Conservation (phyloP, 176 grass and related monocot genomes). For the Themeda triandra region DNA sequence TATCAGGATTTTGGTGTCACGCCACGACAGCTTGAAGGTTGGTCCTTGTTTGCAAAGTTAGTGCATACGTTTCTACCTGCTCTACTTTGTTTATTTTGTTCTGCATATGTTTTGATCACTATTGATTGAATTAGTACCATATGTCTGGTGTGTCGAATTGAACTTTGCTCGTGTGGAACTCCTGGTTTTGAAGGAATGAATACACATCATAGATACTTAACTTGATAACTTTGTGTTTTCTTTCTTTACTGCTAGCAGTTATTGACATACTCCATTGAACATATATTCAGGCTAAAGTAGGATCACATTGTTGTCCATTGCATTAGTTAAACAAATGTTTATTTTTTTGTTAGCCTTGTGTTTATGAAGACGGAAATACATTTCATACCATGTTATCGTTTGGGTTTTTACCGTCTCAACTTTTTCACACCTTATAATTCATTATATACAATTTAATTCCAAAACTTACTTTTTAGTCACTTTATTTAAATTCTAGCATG, state of each 20-base stretch:
- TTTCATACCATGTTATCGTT: background rate
- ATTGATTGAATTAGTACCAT: background rate
- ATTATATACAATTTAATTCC: background rate
- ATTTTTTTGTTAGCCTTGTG: background rate
- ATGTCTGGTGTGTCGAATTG: background rate
- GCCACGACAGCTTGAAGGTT: conserved; percentile 93
- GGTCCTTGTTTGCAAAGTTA: conserved; percentile 36
- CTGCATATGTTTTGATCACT: background rate
- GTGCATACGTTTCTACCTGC: background rate
- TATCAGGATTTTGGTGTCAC: conserved; percentile 96
- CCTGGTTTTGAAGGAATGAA: background rate
- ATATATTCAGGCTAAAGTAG: background rate
- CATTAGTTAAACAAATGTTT: background rate
- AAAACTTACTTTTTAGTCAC: background rate
- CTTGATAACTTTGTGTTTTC: background rate
- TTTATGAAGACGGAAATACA: background rate
- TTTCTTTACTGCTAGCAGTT: background rate
- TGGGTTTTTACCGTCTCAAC: background rate
- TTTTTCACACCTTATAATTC: background rate
- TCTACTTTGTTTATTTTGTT: conserved; percentile 6
- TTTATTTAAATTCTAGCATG: background rate
- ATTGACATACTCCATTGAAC: background rate
- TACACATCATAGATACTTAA: background rate
- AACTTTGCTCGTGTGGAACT: background rate
- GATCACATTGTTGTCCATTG: background rate